Base-by-base conservation (phyloP, 352 stramenopile genomes). In the Aphanomyces invadans region DNA sequence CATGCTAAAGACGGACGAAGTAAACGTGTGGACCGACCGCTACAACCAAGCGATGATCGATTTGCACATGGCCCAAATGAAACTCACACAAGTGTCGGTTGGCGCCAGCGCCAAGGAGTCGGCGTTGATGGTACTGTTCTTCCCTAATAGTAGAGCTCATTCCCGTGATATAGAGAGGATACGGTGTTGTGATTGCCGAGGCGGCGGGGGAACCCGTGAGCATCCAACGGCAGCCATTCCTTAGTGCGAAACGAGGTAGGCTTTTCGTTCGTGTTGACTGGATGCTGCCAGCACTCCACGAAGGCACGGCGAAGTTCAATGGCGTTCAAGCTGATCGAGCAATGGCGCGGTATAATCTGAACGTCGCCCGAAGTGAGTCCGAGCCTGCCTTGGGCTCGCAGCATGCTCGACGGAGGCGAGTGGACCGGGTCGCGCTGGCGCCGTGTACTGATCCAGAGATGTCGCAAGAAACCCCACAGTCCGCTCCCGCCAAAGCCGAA, bases 1-100 rank as follows among this genome's bases (percentile, higher is more conserved):
- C 1, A 57, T 67, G 48, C 3, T 26, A 36, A 33, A 49, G 46
- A 67, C 60, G 19, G 67, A 72, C 0, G 80, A 90, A 65, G 77
- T 87, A 5, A 73, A 74, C 5, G 54, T 88, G 2, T 92, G 83
- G 83, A 88, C 90, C 29, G 74, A 89, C 53, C 74, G 81, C 51
- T 92, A 92, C 49, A 83, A 92, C 33, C 83, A 92, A 62, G 83
- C 89, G 25, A 92, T 90, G 81, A 76, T 92, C 69, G 83, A 92
- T 59, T 72, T 92, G 9, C 83, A 92, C 53, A 81, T 76, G 7
- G 77, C 83, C 4, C 83, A 92, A 68, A 83, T 88, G 56, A 79
- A 77, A 1, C 73, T 90, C 25, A 80, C 81, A 2, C 81, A 90
- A 62, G 15, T 80, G 1, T 80, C 81, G 10, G 70, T 80, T 81